Evolutionary conservation across 192 early-diverging fungal genomes (phyloP).

Genomic region (Coemansia sp.): DNA sequence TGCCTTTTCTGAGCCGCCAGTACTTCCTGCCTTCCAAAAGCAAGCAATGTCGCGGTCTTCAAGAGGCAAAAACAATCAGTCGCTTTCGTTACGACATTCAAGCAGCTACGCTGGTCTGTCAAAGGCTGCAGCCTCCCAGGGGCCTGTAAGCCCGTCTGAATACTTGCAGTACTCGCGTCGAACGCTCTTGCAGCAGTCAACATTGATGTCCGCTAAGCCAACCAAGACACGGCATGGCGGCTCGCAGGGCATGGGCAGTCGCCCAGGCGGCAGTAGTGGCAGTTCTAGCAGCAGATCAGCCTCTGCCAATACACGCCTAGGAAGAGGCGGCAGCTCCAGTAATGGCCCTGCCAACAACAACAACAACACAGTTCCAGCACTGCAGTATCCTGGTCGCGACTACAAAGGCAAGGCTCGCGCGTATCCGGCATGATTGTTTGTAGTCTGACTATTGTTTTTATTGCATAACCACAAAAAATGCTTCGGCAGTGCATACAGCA

Average conservation of each 20-base stretch:
- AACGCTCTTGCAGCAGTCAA: slow-evolving; percentile 27
- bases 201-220: slow-evolving; percentile 9
- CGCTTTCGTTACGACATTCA: slow-evolving; percentile 25
- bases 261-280: slow-evolving; percentile 1
- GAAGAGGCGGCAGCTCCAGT: not conserved
- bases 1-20: slow-evolving; percentile 12
- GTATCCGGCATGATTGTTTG: slow-evolving; percentile 21
- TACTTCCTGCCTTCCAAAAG: slow-evolving; percentile 37
- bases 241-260: slow-evolving; percentile 1
- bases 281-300: slow-evolving; percentile 10
- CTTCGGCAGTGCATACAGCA: not conserved
- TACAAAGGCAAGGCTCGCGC: slow-evolving; percentile 46
- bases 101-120: slow-evolving; percentile 39
- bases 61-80: slow-evolving; percentile 8
- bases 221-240: not conserved
- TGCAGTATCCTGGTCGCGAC: slow-evolving; percentile 13
- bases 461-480: not conserved
- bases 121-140: slow-evolving; percentile 20
- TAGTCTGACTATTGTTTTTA: not conserved
- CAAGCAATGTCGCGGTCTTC: slow-evolving; percentile 1
- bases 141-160: slow-evolving; percentile 42
- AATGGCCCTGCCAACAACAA: not conserved
- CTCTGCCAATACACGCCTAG: not conserved
- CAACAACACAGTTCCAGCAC: not conserved
- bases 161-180: slow-evolving; percentile 51